Evolutionary conservation across 192 early-diverging fungal genomes (phyloP).

Genomic region (Umbelopsis vinacea): DNA sequence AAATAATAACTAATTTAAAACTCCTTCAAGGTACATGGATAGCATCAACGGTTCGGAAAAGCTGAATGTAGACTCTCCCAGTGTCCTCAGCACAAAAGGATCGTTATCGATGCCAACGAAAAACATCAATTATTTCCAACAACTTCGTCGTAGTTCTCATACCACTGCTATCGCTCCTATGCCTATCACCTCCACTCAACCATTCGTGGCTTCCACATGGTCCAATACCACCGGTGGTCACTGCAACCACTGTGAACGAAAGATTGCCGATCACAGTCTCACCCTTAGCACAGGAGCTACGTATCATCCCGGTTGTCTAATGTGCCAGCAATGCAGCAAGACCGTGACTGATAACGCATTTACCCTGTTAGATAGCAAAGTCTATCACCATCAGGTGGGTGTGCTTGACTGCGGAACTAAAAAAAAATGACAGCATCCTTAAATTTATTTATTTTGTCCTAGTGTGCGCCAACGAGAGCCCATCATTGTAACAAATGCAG

Average conservation of each 20-base stretch:
- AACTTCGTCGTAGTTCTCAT: background rate
- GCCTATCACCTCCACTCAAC: background rate
- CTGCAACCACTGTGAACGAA: background rate
- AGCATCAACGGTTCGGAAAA: background rate
- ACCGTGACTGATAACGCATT: conserved; percentile 26
- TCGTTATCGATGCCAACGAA: background rate
- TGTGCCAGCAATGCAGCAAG: conserved; percentile 24
- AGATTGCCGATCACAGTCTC: conserved; percentile 4
- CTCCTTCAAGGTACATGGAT: conserved; percentile 7
- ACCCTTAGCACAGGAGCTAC: background rate
- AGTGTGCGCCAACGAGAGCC: background rate
- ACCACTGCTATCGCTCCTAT: background rate
- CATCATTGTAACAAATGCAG: background rate
- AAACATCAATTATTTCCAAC: background rate
- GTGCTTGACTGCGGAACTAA: background rate
- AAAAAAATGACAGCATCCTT: background rate
- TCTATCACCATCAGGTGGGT: conserved; percentile 5
- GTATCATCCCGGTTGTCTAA: conserved; percentile 35
- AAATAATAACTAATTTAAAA: conserved; percentile 10
- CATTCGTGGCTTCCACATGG: conserved; percentile 12
- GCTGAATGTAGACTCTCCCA: background rate
- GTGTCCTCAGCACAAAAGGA: background rate
- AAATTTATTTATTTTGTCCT: background rate
- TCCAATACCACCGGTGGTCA: conserved; percentile 2
- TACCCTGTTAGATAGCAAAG: background rate